Conservation (phyloP, 1,284 basidiomycete genomes). For the Wallemia ichthyophaga region DNA sequence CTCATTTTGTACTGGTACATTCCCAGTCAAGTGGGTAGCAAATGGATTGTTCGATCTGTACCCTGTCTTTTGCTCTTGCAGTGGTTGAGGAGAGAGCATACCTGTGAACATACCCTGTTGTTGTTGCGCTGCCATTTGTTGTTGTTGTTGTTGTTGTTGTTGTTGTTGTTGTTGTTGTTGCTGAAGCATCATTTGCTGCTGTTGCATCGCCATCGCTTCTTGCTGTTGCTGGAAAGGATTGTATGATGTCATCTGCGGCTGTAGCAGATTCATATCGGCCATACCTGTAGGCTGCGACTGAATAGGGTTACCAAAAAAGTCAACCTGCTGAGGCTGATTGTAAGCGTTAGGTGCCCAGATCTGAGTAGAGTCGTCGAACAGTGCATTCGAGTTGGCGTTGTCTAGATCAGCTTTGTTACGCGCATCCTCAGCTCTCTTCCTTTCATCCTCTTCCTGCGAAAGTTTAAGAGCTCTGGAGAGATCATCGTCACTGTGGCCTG, state of each 20-base stretch:
- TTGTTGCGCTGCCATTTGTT: slow-evolving; percentile 14
- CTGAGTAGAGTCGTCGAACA: slow-evolving; percentile 65
- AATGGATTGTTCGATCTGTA: slow-evolving; percentile 87
- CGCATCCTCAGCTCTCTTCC: slow-evolving; percentile 26
- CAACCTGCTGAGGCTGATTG: background rate
- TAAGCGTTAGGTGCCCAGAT: slow-evolving; percentile 7
- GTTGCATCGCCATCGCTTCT: slow-evolving; percentile 15
- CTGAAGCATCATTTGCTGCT: slow-evolving; percentile 20
- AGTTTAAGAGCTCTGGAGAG: slow-evolving; percentile 43
- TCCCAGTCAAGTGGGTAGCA: slow-evolving; percentile 17
- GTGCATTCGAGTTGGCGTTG: slow-evolving; percentile 35
- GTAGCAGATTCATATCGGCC: slow-evolving; percentile 5
- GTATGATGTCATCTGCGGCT: slow-evolving; percentile 10
- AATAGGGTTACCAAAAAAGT: background rate
- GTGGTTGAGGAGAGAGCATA: slow-evolving; percentile 22
- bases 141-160: slow-evolving; percentile 25
- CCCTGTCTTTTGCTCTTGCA: slow-evolving; percentile 25
- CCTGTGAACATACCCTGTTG: slow-evolving; percentile 22
- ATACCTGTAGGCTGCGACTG: background rate
- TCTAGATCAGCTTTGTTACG: slow-evolving; percentile 22
- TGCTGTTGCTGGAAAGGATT: slow-evolving; percentile 15
- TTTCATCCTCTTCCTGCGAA: slow-evolving; percentile 62
- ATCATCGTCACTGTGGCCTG: slow-evolving; percentile 31
- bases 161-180: slow-evolving; percentile 22
- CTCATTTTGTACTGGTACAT: slow-evolving; percentile 4